A percentile compares a stretch with the other conserved stretches of the same genome.
Conservation (phyloP, 768 basidiomycete genomes). For the Termitomyces sp. region DNA sequence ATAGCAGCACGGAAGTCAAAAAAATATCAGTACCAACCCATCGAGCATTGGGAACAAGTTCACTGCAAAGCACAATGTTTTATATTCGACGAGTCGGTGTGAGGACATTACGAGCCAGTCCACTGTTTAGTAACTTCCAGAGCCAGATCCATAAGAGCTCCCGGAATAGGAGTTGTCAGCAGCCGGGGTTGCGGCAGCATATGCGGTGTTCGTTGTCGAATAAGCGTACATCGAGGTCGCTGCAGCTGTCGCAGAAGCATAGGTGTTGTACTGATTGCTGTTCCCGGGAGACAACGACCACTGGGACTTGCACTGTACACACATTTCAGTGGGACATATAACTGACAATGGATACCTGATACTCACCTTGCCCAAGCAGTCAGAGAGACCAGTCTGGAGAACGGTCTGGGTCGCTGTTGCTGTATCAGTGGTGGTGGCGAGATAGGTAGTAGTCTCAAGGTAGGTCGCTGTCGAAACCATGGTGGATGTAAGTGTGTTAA, state of each 20-base stretch:
- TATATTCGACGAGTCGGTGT: slow-evolving; percentile 31
- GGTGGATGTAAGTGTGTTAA: slow-evolving; percentile 52
- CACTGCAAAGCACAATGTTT: slow-evolving; percentile 15
- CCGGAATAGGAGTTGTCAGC: slow-evolving; percentile 16
- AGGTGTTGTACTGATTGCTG: slow-evolving; percentile 44
- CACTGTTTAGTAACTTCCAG: slow-evolving; percentile 23
- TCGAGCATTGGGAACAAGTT: slow-evolving; percentile 19
- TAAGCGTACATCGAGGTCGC: neutral
- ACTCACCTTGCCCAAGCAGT: slow-evolving; percentile 47
- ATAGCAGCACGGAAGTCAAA: slow-evolving; percentile 33
- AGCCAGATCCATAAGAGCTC: slow-evolving; percentile 9
- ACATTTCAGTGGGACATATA: slow-evolving; percentile 11
- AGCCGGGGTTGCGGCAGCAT: slow-evolving; percentile 15
- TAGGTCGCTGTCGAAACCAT: slow-evolving; percentile 42
- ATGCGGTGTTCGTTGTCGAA: slow-evolving; percentile 4
- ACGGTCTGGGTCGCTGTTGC: slow-evolving; percentile 42
- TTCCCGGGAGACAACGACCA: slow-evolving; percentile 51
- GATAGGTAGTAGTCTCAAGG: slow-evolving; percentile 45
- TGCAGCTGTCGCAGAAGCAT: slow-evolving; percentile 24
- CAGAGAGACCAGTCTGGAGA: slow-evolving; percentile 43
- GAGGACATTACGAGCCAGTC: slow-evolving; percentile 22
- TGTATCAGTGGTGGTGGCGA: slow-evolving; percentile 41
- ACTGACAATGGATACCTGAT: neutral
- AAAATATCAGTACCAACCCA: slow-evolving; percentile 28
- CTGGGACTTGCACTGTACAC: slow-evolving; percentile 48